Evolutionary conservation across 2,329 filamentous ascomycete species (phyloP).

Genomic region (Sporothrix pseudoabietina): DNA sequence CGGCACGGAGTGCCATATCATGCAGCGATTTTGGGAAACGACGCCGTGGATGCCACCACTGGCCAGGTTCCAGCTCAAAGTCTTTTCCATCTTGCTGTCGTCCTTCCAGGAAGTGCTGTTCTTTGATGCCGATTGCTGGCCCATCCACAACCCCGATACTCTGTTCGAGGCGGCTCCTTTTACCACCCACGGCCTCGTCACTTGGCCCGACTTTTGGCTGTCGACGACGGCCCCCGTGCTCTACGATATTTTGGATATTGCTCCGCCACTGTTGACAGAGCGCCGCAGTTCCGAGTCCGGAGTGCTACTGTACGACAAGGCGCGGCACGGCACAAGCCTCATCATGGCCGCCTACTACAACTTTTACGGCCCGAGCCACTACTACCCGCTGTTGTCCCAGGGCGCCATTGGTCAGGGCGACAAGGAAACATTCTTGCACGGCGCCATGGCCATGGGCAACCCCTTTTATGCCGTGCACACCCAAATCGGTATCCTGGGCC

Average conservation of each 20-base stretch:
- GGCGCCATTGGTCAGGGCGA: constrained; percentile 49
- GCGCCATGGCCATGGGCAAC: constrained; percentile 46
- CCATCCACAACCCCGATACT: constrained; percentile 43
- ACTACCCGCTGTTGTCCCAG: constrained; percentile 53
- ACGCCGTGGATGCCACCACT: constrained; percentile 35
- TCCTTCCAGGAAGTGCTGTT: constrained; percentile 61
- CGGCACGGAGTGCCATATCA: constrained; percentile 41
- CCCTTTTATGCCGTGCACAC: constrained; percentile 47
- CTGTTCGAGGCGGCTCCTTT: constrained; percentile 57
- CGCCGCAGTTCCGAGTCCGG: constrained; percentile 51
- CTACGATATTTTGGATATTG: constrained; percentile 47
- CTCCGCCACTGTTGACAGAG: constrained; percentile 40
- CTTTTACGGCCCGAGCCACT: constrained; percentile 55
- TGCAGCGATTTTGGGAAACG: constrained; percentile 39
- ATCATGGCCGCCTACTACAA: constrained; percentile 59
- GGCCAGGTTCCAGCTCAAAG: constrained; percentile 58
- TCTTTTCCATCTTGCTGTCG: constrained; percentile 59
- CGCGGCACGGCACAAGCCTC: constrained; percentile 49
- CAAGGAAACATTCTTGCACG: constrained; percentile 53
- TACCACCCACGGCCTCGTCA: constrained; percentile 54
- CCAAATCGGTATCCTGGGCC: constrained; percentile 41
- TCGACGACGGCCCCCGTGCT: constrained; percentile 47
- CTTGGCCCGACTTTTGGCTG: constrained; percentile 60
- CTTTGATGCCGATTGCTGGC: constrained; percentile 61
- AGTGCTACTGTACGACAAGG: constrained; percentile 53